Evolutionary conservation across 352 stramenopile species (phyloP).

Genomic region (Phytophthora lateralis): DNA sequence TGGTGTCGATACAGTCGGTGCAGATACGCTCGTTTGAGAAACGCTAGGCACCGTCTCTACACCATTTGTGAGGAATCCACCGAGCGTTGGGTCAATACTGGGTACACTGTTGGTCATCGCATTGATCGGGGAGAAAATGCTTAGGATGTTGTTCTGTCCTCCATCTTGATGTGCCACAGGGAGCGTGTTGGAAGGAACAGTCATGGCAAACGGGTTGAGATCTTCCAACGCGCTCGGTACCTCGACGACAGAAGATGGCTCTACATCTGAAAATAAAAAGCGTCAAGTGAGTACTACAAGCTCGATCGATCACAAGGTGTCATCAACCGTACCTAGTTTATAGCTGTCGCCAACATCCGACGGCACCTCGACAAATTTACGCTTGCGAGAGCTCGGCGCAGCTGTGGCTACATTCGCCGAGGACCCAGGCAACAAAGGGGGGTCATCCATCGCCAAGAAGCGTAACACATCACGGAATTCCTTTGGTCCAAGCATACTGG

Average conservation of each 20-base stretch:
- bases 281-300: slow-evolving; percentile 4
- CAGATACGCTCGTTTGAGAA: background rate
- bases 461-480: slow-evolving; percentile 86
- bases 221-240: slow-evolving; percentile 44
- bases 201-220: slow-evolving; percentile 40
- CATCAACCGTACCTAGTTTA: slow-evolving; percentile 33
- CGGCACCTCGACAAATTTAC: slow-evolving; percentile 85
- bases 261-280: slow-evolving; percentile 23
- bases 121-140: slow-evolving; percentile 70
- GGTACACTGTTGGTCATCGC: slow-evolving; percentile 29
- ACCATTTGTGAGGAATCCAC: slow-evolving; percentile 40
- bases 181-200: slow-evolving; percentile 28
- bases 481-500: slow-evolving; percentile 79
- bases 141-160: slow-evolving; percentile 68
- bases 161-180: slow-evolving; percentile 21
- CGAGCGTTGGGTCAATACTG: slow-evolving; percentile 16
- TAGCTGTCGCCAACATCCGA: slow-evolving; percentile 31
- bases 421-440: slow-evolving; percentile 64
- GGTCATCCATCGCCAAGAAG: slow-evolving; percentile 87
- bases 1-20: background rate
- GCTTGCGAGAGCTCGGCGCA: slow-evolving; percentile 56
- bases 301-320: background rate
- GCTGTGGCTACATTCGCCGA: slow-evolving; percentile 43
- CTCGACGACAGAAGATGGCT: slow-evolving; percentile 55
- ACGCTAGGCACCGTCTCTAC: slow-evolving; percentile 1